Base-by-base conservation (phyloP, 2,329 filamentous ascomycete species). In the Tolypocladium cylindrosporum region DNA sequence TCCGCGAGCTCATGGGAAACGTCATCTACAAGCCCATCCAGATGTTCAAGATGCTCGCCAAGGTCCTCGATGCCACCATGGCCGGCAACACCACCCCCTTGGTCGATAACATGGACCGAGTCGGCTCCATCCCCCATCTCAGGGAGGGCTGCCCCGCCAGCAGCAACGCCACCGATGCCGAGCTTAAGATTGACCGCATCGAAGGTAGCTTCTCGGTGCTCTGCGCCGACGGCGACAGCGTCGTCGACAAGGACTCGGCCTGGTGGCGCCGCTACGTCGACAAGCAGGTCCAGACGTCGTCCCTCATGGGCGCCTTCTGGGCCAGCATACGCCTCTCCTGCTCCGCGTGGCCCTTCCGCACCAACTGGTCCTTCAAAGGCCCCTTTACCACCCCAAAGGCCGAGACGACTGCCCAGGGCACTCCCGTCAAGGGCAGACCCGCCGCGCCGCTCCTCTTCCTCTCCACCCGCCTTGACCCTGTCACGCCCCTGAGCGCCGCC, bases 361-460 rank as follows among this genome's bases (percentile, higher is more conserved):
- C 77, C 8, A 70, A 68, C 58, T 77, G 72, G 71, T 63, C 69
- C n/a, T 79, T 76, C 65, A 63, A 63, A 16, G 71, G 71, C 0
- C 71, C 71, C 6, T 74, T 71, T 39, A 64, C 62, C 6, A 68
- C 67, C 1, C 70, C 69, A 1, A 16, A 59, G 37, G 42, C 65
- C 3, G 61, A 67, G 19, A 54, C 70, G 10, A 41, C 61, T 34
- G n/a, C 65, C 19, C 10, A 8, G 2, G 55, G 57, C 19, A n/a
- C 41, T 4, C 14, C 45, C 2, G 58, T 61, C 2, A 60, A 61
- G 14, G 72, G 67, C 9, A 68, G 62, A 43, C 77, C 77, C 0
- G 65, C 66, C 0, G 73, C 73, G 4, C 77, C 78, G 4, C 60
- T 79, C 34, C 64, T 80, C 36, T 78, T 78, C 63, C 60, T 79